phyloP scores from a whole-genome alignment of 2,329 filamentous ascomycete genomes.

The Colletotrichum higginsianum region DNA sequence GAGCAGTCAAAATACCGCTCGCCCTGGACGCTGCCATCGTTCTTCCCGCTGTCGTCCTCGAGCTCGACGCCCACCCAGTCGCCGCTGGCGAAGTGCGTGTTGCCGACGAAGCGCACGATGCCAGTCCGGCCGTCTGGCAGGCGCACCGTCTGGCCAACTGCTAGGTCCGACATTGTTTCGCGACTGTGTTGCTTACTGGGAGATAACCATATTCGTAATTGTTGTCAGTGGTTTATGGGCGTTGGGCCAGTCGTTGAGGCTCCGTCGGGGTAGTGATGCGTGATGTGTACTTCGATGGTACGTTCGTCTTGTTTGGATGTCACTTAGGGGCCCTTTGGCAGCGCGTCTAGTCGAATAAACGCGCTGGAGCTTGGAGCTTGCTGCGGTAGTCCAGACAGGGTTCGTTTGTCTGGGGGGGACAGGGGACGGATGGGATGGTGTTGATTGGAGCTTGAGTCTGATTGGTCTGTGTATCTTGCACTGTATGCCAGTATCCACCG shows the following conservation, averaged over 20 bases:
- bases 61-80: conserved; percentile 94
- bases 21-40: conserved; percentile 92
- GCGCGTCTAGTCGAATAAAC: conserved; percentile 41
- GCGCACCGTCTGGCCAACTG: conserved; percentile 81
- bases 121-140: conserved; percentile 84
- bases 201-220: conserved; percentile 36
- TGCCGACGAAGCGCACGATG: conserved; percentile 85
- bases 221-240: conserved; percentile 18
- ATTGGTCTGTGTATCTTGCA: conserved; percentile 20
- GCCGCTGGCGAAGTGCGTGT: conserved; percentile 83
- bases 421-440: conserved; percentile 3
- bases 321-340: conserved; percentile 15
- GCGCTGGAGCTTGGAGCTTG: conserved; percentile 31
- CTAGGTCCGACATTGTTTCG: conserved; percentile 69
- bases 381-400: conserved; percentile 10
- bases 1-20: conserved; percentile 90
- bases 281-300: conserved; percentile 22
- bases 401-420: conserved; percentile 7
- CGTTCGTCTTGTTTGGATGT: conserved; percentile 37
- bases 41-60: conserved; percentile 86
- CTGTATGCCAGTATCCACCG: conserved; percentile 12
- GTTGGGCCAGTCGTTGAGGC: conserved; percentile 28
- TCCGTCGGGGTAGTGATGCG: conserved; percentile 17
- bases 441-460: conserved; percentile 12
- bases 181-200: conserved; percentile 17